Percentiles rank a stretch among this genome's conserved stretches.
Evolutionary conservation across 495 filamentous ascomycete genomes (phyloP).

Genomic region (Penicillium daleae): DNA sequence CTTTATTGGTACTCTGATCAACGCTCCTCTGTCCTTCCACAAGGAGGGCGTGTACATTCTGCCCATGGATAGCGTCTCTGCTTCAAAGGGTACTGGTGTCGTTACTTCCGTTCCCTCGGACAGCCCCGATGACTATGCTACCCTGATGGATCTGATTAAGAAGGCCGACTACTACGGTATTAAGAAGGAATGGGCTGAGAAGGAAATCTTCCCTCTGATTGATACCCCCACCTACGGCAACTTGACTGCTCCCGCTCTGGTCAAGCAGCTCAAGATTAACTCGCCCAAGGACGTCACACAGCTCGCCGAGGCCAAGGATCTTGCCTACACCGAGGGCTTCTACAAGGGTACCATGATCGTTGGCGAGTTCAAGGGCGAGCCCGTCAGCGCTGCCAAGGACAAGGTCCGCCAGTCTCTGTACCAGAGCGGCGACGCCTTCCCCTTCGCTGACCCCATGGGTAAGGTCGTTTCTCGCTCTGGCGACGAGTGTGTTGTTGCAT

Average conservation of each 20-base stretch:
- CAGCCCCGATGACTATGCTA: slow-evolving; percentile 94
- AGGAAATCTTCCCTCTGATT: slow-evolving; percentile 87
- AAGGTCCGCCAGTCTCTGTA: slow-evolving; percentile 82
- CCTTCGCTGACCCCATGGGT: slow-evolving; percentile 91
- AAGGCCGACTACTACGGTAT: slow-evolving; percentile 98
- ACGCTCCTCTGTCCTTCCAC: slow-evolving; percentile 90
- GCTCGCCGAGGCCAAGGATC: slow-evolving; percentile 90
- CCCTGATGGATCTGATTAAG: slow-evolving; percentile 83
- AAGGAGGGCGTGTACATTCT: slow-evolving; percentile 80
- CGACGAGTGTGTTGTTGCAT: slow-evolving; percentile 89
- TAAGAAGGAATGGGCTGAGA: slow-evolving; percentile 93
- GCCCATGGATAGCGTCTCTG: slow-evolving; percentile 91
- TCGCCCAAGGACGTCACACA: slow-evolving; percentile 92
- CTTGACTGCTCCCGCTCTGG: slow-evolving; percentile 77
- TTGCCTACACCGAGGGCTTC: slow-evolving; percentile 97
- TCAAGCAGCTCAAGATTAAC: slow-evolving; percentile 93
- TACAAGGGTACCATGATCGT: slow-evolving; percentile 92
- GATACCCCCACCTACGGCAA: slow-evolving; percentile 88
- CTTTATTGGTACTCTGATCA: slow-evolving; percentile 81
- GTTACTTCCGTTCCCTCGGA: slow-evolving; percentile 95
- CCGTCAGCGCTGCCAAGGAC: slow-evolving; percentile 83
- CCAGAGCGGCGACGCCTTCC: slow-evolving; percentile 79
- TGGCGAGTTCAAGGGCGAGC: slow-evolving; percentile 85
- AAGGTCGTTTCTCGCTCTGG: slow-evolving; percentile 82
- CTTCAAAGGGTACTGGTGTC: slow-evolving; percentile 93